A percentile compares a stretch with the other conserved stretches of the same genome.
Conservation (phyloP, 2,329 filamentous ascomycete species). For the Talaromyces amestolkiae region DNA sequence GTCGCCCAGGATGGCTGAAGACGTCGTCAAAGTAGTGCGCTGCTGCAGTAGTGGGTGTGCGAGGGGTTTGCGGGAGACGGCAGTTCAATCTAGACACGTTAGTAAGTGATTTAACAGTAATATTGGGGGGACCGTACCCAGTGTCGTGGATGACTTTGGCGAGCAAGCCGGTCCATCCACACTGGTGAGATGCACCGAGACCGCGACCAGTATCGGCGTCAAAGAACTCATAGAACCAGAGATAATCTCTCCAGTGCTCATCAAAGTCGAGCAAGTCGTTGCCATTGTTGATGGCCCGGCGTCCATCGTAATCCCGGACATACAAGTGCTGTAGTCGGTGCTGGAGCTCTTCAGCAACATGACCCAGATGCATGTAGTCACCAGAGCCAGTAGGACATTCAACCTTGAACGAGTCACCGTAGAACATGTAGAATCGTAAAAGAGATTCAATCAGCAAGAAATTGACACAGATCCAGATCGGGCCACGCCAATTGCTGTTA, state of each 20-base stretch:
- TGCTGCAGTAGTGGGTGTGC: conserved; percentile 78
- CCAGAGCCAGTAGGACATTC: conserved; percentile 93
- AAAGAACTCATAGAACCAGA: conserved; percentile 98
- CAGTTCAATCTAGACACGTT: conserved; percentile 66
- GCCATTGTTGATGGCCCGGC: conserved; percentile 82
- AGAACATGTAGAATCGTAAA: conserved; percentile 95
- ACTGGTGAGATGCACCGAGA: conserved; percentile 88
- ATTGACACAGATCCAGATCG: conserved; percentile 95
- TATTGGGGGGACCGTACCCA: conserved; percentile 57
- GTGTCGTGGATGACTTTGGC: conserved; percentile 98
- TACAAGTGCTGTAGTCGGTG: conserved; percentile 92
- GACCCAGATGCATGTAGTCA: conserved; percentile 91
- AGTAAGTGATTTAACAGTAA: neutral
- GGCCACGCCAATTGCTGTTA: conserved; percentile 96
- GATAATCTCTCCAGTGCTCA: conserved; percentile 84
- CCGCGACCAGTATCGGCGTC: conserved; percentile 88
- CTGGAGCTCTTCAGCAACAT: conserved; percentile 92
- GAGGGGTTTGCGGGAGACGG: conserved; percentile 87
- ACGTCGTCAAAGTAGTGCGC: conserved; percentile 95
- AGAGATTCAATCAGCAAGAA: conserved; percentile 90
- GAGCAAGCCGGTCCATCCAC: conserved; percentile 92
- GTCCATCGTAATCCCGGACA: conserved; percentile 76
- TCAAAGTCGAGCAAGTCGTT: conserved; percentile 87
- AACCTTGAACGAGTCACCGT: conserved; percentile 81
- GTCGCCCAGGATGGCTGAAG: conserved; percentile 58